A percentile compares a stretch with the other conserved stretches of the same genome.
Conservation (phyloP, 768 basidiomycete genomes). For the Podaxis sp. region DNA sequence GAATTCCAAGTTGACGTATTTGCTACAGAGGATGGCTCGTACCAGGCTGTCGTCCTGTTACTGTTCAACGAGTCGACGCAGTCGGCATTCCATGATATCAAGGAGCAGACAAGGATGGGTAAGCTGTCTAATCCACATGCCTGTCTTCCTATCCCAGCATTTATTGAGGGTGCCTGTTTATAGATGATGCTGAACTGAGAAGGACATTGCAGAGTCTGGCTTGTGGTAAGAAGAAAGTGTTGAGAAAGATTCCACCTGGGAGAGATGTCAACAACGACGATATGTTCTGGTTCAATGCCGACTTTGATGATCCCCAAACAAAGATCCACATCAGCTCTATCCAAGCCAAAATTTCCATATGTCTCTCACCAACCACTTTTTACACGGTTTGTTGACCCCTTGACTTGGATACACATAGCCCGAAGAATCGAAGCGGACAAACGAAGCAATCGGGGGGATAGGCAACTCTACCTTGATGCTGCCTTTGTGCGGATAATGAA, state of each 20-base stretch:
- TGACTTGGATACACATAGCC: slow-evolving; percentile 38
- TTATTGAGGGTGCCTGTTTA: background rate
- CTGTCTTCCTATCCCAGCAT: slow-evolving; percentile 19
- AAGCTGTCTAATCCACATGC: slow-evolving; percentile 20
- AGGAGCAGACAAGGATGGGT: slow-evolving; percentile 70
- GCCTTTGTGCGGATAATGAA: slow-evolving; percentile 99
- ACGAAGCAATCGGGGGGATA: slow-evolving; percentile 79
- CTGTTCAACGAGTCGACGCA: slow-evolving; percentile 73
- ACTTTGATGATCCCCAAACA: slow-evolving; percentile 72
- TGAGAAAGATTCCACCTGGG: slow-evolving; percentile 75
- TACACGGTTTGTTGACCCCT: slow-evolving; percentile 1
- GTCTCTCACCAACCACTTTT: slow-evolving; percentile 20
- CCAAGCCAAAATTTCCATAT: slow-evolving; percentile 86
- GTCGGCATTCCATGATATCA: slow-evolving; percentile 63
- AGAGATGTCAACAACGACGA: slow-evolving; percentile 76
- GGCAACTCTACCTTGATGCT: slow-evolving; percentile 82
- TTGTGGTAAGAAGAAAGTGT: slow-evolving; percentile 83
- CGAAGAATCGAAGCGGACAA: slow-evolving; percentile 83
- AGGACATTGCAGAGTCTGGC: slow-evolving; percentile 90
- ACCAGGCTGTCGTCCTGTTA: slow-evolving; percentile 82
- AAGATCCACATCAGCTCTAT: slow-evolving; percentile 95
- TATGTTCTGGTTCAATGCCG: slow-evolving; percentile 74
- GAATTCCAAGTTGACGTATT: slow-evolving; percentile 95
- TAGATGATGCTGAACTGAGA: slow-evolving; percentile 71
- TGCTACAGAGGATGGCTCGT: slow-evolving; percentile 89